These are phyloP conservation scores for Podila clonocystis DNA, from an alignment of 192 early-diverging fungal genomes.

Conservation along the genomic window DNA sequence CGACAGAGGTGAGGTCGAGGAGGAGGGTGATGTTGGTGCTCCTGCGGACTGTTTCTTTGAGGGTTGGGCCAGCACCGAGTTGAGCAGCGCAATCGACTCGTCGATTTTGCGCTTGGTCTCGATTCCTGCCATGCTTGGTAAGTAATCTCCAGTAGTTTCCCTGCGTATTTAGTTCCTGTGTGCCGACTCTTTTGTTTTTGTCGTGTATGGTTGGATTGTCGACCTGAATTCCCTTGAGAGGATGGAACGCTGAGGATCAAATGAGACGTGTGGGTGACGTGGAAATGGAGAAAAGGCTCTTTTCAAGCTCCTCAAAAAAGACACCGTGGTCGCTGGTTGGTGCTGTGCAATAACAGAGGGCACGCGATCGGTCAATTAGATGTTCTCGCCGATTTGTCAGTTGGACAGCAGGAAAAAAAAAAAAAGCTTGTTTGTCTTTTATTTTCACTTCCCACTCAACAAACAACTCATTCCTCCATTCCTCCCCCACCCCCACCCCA, in stretches of 20 bases:
- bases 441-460: neutral
- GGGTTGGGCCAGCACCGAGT: conserved; percentile 41
- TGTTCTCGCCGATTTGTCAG: conserved; percentile 1
- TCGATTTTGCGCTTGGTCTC: conserved; percentile 46
- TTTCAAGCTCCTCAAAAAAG: too few species aligned
- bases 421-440: neutral
- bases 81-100: conserved; percentile 40
- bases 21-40: neutral
- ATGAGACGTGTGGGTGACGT: too few species aligned
- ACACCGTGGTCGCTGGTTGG: too few species aligned
- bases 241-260: too few species aligned
- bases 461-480: neutral
- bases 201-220: too few species aligned
- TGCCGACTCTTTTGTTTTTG: neutral
- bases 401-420: neutral
- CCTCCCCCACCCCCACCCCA: neutral
- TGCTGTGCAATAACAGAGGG: too few species aligned
- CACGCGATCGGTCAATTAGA: neutral
- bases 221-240: too few species aligned
- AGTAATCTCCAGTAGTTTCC: neutral
- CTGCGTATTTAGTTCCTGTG: too few species aligned
- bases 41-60: conserved; percentile 13
- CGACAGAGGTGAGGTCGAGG: neutral
- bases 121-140: neutral
- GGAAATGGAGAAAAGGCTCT: too few species aligned